Conservation (phyloP, 768 basidiomycete species). For the Kwoniella dejecticola region DNA sequence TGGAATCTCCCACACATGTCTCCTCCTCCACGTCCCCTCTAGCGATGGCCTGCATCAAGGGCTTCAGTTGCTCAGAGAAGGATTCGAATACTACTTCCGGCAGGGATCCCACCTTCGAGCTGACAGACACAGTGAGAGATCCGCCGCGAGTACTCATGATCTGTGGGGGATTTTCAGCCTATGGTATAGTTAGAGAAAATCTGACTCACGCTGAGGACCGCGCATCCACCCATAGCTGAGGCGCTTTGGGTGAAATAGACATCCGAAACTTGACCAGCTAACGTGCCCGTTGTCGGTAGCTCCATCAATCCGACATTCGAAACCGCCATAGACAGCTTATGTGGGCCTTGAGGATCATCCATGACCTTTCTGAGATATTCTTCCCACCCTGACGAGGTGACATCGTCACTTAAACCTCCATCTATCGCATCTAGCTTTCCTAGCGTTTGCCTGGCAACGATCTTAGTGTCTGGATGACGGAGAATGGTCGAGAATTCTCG, state of each 20-base stretch:
- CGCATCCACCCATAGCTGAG: slow-evolving; percentile 16
- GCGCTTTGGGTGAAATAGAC: slow-evolving; percentile 16
- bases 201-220: slow-evolving; percentile 16
- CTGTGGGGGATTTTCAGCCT: not conserved
- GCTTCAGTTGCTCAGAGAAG: slow-evolving; percentile 3
- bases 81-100: slow-evolving; percentile 12
- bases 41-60: slow-evolving; percentile 3
- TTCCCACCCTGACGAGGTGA: slow-evolving; percentile 5
- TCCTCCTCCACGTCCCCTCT: slow-evolving; percentile 15
- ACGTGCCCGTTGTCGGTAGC: not conserved
- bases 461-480: not conserved
- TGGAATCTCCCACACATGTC: not conserved
- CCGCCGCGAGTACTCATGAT: slow-evolving; percentile 12
- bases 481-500: not conserved
- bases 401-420: not conserved
- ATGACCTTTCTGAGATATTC: slow-evolving; percentile 7
- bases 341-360: slow-evolving; percentile 7
- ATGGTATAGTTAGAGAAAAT: not conserved
- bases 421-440: slow-evolving; percentile 13
- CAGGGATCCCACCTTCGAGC: slow-evolving; percentile 10
- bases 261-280: slow-evolving; percentile 10
- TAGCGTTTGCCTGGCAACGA: slow-evolving; percentile 2
- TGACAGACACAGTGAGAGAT: not conserved
- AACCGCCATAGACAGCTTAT: slow-evolving; percentile 14
- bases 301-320: slow-evolving; percentile 19